Evolutionary conservation across 176 grass and related monocot species (phyloP).

Genomic region (Saccharum spontaneum): DNA sequence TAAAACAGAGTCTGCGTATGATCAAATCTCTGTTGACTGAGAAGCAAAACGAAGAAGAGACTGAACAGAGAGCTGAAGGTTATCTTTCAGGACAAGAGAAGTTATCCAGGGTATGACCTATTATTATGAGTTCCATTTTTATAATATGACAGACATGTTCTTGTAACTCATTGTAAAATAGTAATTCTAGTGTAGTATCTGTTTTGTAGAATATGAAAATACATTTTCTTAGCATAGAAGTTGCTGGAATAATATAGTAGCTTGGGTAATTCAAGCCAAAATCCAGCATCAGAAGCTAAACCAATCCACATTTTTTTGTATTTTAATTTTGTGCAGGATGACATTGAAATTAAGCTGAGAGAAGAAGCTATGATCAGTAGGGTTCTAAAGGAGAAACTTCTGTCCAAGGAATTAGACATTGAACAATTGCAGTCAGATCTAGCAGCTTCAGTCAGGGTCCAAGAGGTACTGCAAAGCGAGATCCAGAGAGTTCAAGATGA

Average conservation of each 20-base stretch:
- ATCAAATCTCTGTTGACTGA: constrained; percentile 47
- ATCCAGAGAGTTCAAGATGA: constrained; percentile 65
- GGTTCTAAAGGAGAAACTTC: constrained; percentile 67
- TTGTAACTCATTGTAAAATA: constrained; percentile 17
- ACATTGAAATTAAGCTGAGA: constrained; percentile 55
- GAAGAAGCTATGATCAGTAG: constrained; percentile 62
- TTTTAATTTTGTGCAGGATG: constrained; percentile 51
- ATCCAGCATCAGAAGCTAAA: constrained; percentile 15
- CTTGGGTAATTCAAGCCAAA: not conserved
- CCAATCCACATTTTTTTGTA: constrained; percentile 18
- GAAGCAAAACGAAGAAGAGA: constrained; percentile 44
- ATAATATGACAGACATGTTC: constrained; percentile 19
- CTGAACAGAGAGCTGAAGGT: not conserved
- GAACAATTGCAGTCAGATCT: constrained; percentile 69
- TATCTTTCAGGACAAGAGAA: constrained; percentile 27
- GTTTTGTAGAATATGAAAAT: not conserved
- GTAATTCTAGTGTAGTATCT: not conserved
- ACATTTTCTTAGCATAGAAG: not conserved
- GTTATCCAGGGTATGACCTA: constrained; percentile 35
- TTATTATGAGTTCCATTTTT: constrained; percentile 8
- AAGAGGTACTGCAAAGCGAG: constrained; percentile 54
- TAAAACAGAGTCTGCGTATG: constrained; percentile 53
- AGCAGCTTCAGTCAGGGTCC: constrained; percentile 51
- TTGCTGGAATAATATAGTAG: not conserved
- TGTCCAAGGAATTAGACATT: constrained; percentile 59